Base-by-base conservation (phyloP, 2,329 filamentous ascomycete genomes). In the Botryosphaeria agaves region DNA sequence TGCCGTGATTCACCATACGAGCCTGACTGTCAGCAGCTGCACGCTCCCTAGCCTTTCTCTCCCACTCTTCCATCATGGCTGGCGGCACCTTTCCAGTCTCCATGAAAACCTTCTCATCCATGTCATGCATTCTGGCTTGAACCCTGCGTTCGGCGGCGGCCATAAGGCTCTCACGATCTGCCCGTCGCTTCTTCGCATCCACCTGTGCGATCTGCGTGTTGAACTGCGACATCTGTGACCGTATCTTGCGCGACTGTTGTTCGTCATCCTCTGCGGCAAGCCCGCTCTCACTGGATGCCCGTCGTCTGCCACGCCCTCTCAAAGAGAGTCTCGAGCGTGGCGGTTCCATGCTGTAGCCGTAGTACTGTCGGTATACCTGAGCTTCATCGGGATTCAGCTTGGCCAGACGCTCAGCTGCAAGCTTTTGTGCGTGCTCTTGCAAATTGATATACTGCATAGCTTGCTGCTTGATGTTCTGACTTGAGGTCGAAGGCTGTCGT, bases 81-180 rank as follows among this genome's bases (percentile, higher is more conserved):
- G 76, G 71, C 1, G 72, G 70, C 17, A 78, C 64, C 46, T 76
- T 75, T 33, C 83, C 83, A 1, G 79, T 87, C 31, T 87, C 69
- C 9, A 69, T 64, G 40, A 75, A 82, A 8, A 92, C 69, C 43
- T 73, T 75, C 48, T 85, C 72, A 36, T 95, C 87, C 62, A 94
- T 84, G 24, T 67, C 69, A 36, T 79, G 72, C 40, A 94, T 67
- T 25, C 70, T 72, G 14, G 74, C 73, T 39, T 76, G 72, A n/a
- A 94, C 87, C 40, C 92, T 92, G 26, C 78, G 73, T 46, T 85
- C 79, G 2, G 87, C 87, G 3, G 74, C 73, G 7, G 77, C 77
- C 38, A 93, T 61, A 1, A 95, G 59, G 2, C 68, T 63, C 32
- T 79, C 76, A 8, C 82, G 76, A 41, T 93, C 85, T 26, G 69